A percentile compares a stretch with the other conserved stretches of the same genome.
phyloP scores from a whole-genome alignment of 805 yeast species.

The Metschnikowia corniflorae region DNA sequence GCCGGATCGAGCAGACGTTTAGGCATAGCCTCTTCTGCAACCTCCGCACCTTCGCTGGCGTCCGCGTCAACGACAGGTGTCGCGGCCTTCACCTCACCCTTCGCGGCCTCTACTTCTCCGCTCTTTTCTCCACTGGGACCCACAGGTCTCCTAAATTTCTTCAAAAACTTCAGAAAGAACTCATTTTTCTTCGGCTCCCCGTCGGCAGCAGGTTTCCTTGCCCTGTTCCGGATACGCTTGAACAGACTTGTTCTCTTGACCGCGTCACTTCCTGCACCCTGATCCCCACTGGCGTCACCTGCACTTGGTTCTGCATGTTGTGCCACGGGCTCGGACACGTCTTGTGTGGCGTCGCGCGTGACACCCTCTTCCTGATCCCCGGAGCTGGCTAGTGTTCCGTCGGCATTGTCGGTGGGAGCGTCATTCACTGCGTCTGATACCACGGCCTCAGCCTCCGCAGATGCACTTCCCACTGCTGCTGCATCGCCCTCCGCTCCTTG shows the following conservation, averaged over 20 bases:
- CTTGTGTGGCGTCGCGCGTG: slow-evolving; percentile 6
- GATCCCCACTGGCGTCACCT: slow-evolving; percentile 7
- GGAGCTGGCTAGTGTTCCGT: slow-evolving; percentile 9
- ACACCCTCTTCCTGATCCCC: slow-evolving; percentile 9
- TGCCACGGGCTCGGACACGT: slow-evolving; percentile 6
- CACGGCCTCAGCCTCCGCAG: slow-evolving; percentile 1
- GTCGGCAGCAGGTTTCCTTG: slow-evolving; percentile 21
- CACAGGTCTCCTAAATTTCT: slow-evolving; percentile 32
- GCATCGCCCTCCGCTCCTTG: slow-evolving; percentile 1
- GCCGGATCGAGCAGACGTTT: slow-evolving; percentile 10
- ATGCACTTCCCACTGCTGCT: background rate
- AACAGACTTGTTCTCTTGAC: slow-evolving; percentile 11
- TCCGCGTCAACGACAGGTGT: no score
- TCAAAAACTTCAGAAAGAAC: slow-evolving; percentile 34
- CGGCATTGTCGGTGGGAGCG: slow-evolving; percentile 7
- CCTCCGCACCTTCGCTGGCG: background rate
- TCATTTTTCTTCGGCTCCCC: slow-evolving; percentile 31
- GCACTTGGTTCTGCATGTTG: slow-evolving; percentile 2
- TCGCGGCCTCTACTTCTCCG: background rate
- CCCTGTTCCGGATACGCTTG: slow-evolving; percentile 5
- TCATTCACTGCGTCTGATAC: slow-evolving; percentile 3
- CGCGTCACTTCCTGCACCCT: slow-evolving; percentile 6
- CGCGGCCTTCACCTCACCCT: background rate
- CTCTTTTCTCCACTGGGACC: background rate
- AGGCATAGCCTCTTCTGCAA: slow-evolving; percentile 1